These are phyloP conservation scores for Mycena leptocephala DNA, from an alignment of 768 basidiomycete genomes.

Conservation along the genomic window DNA sequence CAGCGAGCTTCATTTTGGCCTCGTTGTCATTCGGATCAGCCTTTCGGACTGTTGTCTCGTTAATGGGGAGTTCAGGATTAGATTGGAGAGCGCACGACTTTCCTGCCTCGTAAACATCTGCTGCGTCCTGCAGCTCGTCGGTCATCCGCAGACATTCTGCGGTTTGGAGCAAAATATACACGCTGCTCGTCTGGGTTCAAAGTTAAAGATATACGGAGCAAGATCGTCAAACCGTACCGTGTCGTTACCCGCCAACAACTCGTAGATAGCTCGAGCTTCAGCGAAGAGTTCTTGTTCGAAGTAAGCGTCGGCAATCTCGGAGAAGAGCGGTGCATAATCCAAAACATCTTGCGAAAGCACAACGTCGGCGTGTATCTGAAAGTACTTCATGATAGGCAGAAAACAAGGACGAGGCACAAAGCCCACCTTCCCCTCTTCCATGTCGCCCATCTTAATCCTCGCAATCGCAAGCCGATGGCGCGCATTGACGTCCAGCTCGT, in stretches of 20 bases:
- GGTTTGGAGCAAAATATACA: slow-evolving; percentile 82
- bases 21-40: slow-evolving; percentile 86
- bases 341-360: slow-evolving; percentile 81
- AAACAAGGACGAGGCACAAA: not conserved
- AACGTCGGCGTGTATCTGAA: slow-evolving; percentile 82
- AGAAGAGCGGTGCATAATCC: slow-evolving; percentile 85
- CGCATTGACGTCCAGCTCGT: slow-evolving; percentile 81
- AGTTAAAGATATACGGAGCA: too few relatives aligned
- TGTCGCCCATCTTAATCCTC: slow-evolving; percentile 84
- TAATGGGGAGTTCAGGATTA: not conserved
- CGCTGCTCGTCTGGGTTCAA: slow-evolving; percentile 77
- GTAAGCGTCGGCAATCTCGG: slow-evolving; percentile 90
- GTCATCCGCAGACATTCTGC: slow-evolving; percentile 87
- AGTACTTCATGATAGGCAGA: not conserved
- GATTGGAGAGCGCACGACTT: slow-evolving; percentile 32
- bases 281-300: slow-evolving; percentile 83
- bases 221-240: slow-evolving; percentile 61
- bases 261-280: slow-evolving; percentile 87
- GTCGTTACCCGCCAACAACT: slow-evolving; percentile 81
- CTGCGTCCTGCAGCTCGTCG: slow-evolving; percentile 83
- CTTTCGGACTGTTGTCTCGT: slow-evolving; percentile 68
- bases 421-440: slow-evolving; percentile 86
- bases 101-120: slow-evolving; percentile 90
- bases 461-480: slow-evolving; percentile 89
- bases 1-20: slow-evolving; percentile 92